Percentiles rank a stretch among this genome's conserved stretches.
Conservation (phyloP, 2,329 filamentous ascomycete genomes). For the Cyphellophora europaea region DNA sequence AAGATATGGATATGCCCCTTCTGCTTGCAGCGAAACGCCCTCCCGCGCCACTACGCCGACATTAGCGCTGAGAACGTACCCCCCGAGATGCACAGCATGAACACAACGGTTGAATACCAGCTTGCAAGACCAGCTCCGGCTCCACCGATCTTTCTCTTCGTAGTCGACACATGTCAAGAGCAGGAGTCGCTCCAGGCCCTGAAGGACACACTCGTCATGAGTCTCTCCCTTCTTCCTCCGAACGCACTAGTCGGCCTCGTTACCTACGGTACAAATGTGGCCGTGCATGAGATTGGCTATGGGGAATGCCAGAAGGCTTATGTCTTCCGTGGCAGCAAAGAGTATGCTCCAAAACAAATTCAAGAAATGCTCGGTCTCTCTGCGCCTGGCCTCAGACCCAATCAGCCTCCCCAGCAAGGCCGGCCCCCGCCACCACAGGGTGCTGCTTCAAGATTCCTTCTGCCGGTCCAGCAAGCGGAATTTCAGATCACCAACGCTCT, state of each 20-base stretch:
- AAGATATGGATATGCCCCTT: slow-evolving; percentile 62
- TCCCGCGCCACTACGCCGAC: slow-evolving; percentile 61
- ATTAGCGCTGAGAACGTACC: slow-evolving; percentile 58
- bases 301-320: slow-evolving; percentile 98
- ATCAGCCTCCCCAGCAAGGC: slow-evolving; percentile 62
- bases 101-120: slow-evolving; percentile 59
- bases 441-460: slow-evolving; percentile 77
- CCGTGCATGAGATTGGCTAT: slow-evolving; percentile 94
- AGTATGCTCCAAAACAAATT: slow-evolving; percentile 97
- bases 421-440: slow-evolving; percentile 66
- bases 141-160: slow-evolving; percentile 59
- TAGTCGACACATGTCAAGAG: slow-evolving; percentile 62
- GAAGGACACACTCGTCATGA: slow-evolving; percentile 59
- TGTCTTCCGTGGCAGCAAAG: slow-evolving; percentile 95
- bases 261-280: slow-evolving; percentile 79
- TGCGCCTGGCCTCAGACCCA: slow-evolving; percentile 61
- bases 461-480: slow-evolving; percentile 91
- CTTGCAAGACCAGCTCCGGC: slow-evolving; percentile 52
- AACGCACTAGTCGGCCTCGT: slow-evolving; percentile 57
- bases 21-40: slow-evolving; percentile 56
- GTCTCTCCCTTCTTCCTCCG: slow-evolving; percentile 52
- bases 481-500: slow-evolving; percentile 95
- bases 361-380: slow-evolving; percentile 94
- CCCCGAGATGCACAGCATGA: slow-evolving; percentile 55
- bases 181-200: slow-evolving; percentile 58